Percentiles rank a stretch among this genome's conserved stretches.
Conservation (phyloP, 148 eudicot species). For the Oxyria digyna region DNA sequence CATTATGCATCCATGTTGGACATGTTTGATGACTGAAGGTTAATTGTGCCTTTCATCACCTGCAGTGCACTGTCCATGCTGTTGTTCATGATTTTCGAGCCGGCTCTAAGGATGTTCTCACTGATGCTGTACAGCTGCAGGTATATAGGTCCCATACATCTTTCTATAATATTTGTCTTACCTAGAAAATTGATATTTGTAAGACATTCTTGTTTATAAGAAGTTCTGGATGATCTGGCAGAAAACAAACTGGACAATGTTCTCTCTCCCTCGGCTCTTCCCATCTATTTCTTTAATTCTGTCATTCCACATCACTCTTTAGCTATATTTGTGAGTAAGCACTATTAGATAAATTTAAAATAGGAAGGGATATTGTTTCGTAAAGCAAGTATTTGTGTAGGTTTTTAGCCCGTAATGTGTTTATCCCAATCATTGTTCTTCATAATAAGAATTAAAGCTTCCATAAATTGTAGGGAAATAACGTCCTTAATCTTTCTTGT, state of each 20-base stretch:
- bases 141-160: slow-evolving; percentile 12
- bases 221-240: neutral
- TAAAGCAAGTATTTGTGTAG: neutral
- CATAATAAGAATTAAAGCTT: neutral
- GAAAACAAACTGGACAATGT: neutral
- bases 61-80: slow-evolving; percentile 60
- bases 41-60: slow-evolving; percentile 11
- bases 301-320: neutral
- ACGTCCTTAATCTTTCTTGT: neutral
- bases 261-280: neutral
- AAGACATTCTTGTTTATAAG: neutral
- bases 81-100: slow-evolving; percentile 27
- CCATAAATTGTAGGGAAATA: neutral
- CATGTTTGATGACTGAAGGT: neutral
- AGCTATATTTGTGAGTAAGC: neutral
- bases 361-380: neutral
- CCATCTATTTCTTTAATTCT: neutral
- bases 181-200: neutral
- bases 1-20: neutral
- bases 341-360: neutral
- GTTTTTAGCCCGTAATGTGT: neutral
- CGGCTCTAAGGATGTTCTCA: slow-evolving; percentile 31
- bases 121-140: slow-evolving; percentile 70
- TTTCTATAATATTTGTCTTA: neutral
- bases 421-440: neutral